These are phyloP conservation scores for Sporothrix inflata DNA, from an alignment of 2,329 filamentous ascomycete genomes.

Conservation along the genomic window DNA sequence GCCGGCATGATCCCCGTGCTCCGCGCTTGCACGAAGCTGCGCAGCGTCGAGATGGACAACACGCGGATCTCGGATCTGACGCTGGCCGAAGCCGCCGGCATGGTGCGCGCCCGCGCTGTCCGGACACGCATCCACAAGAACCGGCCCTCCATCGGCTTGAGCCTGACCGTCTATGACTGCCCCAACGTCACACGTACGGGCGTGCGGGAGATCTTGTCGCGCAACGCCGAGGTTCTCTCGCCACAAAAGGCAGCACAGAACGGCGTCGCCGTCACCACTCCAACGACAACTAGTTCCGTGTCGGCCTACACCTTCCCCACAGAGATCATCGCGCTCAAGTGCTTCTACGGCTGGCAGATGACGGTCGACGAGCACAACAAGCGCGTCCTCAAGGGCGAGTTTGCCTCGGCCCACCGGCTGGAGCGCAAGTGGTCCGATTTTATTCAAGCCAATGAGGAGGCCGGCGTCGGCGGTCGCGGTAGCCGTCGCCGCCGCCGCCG, in stretches of 20 bases:
- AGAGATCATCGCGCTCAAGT: constrained; percentile 84
- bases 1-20: constrained; percentile 81
- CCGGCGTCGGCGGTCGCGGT: constrained; percentile 67
- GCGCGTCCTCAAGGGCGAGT: constrained; percentile 77
- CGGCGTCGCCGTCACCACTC: constrained; percentile 26
- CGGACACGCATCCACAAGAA: constrained; percentile 44
- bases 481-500: constrained; percentile 72
- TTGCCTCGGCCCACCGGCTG: constrained; percentile 72
- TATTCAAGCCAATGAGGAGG: constrained; percentile 90
- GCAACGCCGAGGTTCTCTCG: constrained; percentile 75
- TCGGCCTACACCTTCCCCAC: constrained; percentile 62
- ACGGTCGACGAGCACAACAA: constrained; percentile 93
- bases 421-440: constrained; percentile 92
- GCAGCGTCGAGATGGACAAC: constrained; percentile 85
- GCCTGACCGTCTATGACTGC: constrained; percentile 87
- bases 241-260: constrained; percentile 38
- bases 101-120: constrained; percentile 67
- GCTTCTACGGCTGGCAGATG: constrained; percentile 93
- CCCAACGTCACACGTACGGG: constrained; percentile 91
- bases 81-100: constrained; percentile 80
- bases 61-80: constrained; percentile 86
- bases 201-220: constrained; percentile 80
- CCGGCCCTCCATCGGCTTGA: constrained; percentile 65
- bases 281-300: constrained; percentile 35
- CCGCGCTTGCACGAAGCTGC: constrained; percentile 70